Percentiles rank a stretch among this genome's conserved stretches.
Conservation (phyloP, 2,329 filamentous ascomycete genomes). For the Lachnellula subtilissima region DNA sequence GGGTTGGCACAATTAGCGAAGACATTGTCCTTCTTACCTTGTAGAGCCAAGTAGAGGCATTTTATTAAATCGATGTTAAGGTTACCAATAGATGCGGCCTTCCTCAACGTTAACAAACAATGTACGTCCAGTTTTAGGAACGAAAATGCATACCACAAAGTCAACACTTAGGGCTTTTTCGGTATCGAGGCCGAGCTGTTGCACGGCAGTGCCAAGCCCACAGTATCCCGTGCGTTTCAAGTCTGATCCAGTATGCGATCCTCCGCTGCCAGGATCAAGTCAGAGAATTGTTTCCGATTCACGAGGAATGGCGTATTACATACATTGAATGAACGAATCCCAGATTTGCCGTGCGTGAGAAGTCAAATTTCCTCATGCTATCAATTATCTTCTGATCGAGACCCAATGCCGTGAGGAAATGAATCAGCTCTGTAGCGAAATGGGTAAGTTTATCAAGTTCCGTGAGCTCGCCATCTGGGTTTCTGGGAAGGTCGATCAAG, state of each 20-base stretch:
- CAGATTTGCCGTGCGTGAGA: constrained; percentile 63
- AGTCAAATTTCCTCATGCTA: constrained; percentile 77
- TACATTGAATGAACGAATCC: constrained; percentile 85
- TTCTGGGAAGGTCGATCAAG: constrained; percentile 80
- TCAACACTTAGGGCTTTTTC: constrained; percentile 60
- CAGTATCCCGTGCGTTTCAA: constrained; percentile 62
- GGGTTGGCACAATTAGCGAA: neutral
- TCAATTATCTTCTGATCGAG: constrained; percentile 59
- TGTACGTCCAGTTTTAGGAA: neutral
- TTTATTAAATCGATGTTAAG: constrained; percentile 64
- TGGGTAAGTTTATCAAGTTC: constrained; percentile 32
- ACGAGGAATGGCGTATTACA: constrained; percentile 28
- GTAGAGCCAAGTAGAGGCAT: constrained; percentile 53
- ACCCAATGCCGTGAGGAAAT: constrained; percentile 64
- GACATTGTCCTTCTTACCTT: constrained; percentile 37
- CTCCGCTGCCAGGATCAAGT: constrained; percentile 40
- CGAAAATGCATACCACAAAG: constrained; percentile 53
- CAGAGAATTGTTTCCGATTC: neutral
- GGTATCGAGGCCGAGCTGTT: constrained; percentile 55
- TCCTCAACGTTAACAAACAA: constrained; percentile 10
- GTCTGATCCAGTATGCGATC: constrained; percentile 46
- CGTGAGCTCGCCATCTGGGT: constrained; percentile 20
- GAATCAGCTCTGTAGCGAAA: constrained; percentile 67
- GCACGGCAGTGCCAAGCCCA: constrained; percentile 65
- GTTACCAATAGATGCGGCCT: constrained; percentile 78